Percentiles rank a stretch among this genome's conserved stretches.
Evolutionary conservation across 179 eudicot genomes (phyloP).

Genomic region (Pouteria campechiana): DNA sequence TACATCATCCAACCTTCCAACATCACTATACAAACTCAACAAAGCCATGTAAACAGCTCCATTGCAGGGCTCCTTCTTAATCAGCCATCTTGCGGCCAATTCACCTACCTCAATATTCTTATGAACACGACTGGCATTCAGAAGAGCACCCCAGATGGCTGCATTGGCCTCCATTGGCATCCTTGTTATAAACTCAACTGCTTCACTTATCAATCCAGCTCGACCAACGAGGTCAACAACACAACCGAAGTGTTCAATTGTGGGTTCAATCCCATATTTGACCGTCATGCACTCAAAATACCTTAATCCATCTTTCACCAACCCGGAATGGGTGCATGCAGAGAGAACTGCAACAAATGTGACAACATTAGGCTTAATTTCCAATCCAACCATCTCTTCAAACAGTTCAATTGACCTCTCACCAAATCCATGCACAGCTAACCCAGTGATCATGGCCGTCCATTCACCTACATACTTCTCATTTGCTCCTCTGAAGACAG

Average conservation of each 20-base stretch:
- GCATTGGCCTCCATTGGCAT: slow-evolving; percentile 6
- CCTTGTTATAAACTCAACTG: neutral
- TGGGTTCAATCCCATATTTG: slow-evolving; percentile 1
- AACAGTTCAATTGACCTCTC: neutral
- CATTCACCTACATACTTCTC: slow-evolving; percentile 6
- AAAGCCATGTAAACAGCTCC: slow-evolving; percentile 4
- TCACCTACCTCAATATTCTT: slow-evolving; percentile 3
- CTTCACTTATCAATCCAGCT: slow-evolving; percentile 3
- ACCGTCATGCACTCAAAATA: neutral
- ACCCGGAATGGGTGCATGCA: slow-evolving; percentile 2
- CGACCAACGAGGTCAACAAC: slow-evolving; percentile 2
- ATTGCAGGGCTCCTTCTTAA: slow-evolving; percentile 2
- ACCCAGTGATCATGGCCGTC: slow-evolving; percentile 5
- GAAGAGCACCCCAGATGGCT: slow-evolving; percentile 6
- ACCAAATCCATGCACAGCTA: slow-evolving; percentile 4
- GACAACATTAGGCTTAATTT: slow-evolving; percentile 4
- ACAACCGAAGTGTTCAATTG: slow-evolving; percentile 3
- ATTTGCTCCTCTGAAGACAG: neutral
- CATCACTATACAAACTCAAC: slow-evolving; percentile 1
- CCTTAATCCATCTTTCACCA: neutral
- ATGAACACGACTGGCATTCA: neutral
- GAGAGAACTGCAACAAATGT: slow-evolving; percentile 3
- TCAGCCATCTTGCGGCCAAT: slow-evolving; percentile 3
- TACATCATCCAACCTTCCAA: slow-evolving; percentile 1
- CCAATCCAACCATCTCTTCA: slow-evolving; percentile 1